These are phyloP conservation scores for Entophlyctis helioformis DNA, from an alignment of 192 early-diverging fungal species.

Conservation along the genomic window DNA sequence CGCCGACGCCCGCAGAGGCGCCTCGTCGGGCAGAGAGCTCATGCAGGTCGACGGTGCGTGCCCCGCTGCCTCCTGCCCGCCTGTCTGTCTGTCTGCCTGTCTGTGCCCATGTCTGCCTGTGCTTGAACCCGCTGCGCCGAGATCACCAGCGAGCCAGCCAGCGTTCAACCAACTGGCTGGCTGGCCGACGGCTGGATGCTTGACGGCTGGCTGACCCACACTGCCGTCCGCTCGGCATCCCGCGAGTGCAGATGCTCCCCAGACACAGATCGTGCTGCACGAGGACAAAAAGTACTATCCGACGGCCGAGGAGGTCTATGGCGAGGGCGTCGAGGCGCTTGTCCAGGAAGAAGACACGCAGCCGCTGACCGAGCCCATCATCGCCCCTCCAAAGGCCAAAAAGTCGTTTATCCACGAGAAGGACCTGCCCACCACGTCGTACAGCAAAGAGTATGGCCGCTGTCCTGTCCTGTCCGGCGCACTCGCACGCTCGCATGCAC, in stretches of 20 bases:
- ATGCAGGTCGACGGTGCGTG: slow-evolving; percentile 54
- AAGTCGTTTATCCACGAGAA: slow-evolving; percentile 80
- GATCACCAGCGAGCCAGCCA: too few relatives aligned
- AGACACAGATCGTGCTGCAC: slow-evolving; percentile 80
- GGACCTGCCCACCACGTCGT: slow-evolving; percentile 71
- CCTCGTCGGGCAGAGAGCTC: too few relatives aligned
- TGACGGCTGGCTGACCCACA: too few relatives aligned
- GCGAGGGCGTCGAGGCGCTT: slow-evolving; percentile 82
- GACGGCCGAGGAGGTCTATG: slow-evolving; percentile 92
- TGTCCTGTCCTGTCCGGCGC: neutral
- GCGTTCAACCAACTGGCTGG: too few relatives aligned
- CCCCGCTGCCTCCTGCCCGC: neutral
- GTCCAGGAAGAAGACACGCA: slow-evolving; percentile 99
- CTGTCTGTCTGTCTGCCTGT: too few relatives aligned
- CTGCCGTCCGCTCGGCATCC: neutral
- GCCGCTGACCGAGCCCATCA: slow-evolving; percentile 84
- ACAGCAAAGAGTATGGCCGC: slow-evolving; percentile 67
- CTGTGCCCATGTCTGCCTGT: too few relatives aligned
- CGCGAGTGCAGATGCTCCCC: neutral
- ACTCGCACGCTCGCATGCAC: neutral
- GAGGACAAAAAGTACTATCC: slow-evolving; percentile 99
- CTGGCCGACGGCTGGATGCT: too few relatives aligned
- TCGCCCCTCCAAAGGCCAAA: slow-evolving; percentile 77
- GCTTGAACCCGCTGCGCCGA: too few relatives aligned
- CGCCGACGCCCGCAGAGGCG: slow-evolving; percentile 8